Conservation (phyloP, 306 rosid species). For the Prunus campanulata region DNA sequence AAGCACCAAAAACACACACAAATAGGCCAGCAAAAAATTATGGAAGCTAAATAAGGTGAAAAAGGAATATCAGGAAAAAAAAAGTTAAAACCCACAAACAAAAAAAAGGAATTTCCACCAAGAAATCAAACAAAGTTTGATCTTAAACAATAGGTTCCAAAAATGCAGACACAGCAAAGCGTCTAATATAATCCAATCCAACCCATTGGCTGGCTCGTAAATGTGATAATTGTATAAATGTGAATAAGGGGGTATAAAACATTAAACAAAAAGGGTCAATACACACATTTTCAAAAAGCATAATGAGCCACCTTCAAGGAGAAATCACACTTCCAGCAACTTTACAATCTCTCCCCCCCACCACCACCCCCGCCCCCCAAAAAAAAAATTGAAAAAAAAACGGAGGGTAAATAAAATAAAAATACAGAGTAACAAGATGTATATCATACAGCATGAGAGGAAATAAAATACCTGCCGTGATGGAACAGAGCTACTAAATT, state of each 20-base stretch:
- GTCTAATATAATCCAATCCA: neutral
- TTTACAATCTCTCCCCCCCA: neutral
- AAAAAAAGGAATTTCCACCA: neutral
- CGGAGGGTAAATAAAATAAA: neutral
- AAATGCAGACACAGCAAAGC: neutral
- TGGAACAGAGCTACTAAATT: slow-evolving; percentile 73
- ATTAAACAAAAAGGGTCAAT: neutral
- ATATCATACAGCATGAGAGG: slow-evolving; percentile 19
- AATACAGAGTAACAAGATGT: slow-evolving; percentile 2
- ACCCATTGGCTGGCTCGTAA: too few relatives aligned
- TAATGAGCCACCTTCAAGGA: neutral
- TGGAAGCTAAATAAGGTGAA: neutral
- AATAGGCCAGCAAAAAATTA: neutral
- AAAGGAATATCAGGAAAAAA: neutral
- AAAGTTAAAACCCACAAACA: neutral
- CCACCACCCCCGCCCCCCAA: too few relatives aligned
- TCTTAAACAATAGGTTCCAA: neutral
- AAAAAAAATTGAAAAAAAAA: neutral
- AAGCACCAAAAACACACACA: neutral
- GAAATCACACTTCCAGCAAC: neutral
- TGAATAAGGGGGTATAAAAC: too few relatives aligned
- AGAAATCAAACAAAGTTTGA: neutral
- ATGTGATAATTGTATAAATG: too few relatives aligned
- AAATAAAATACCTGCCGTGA: slow-evolving; percentile 63
- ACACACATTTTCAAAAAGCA: neutral